Conservation (phyloP, 1,284 basidiomycete species). For the Ganoderma multipileum region DNA sequence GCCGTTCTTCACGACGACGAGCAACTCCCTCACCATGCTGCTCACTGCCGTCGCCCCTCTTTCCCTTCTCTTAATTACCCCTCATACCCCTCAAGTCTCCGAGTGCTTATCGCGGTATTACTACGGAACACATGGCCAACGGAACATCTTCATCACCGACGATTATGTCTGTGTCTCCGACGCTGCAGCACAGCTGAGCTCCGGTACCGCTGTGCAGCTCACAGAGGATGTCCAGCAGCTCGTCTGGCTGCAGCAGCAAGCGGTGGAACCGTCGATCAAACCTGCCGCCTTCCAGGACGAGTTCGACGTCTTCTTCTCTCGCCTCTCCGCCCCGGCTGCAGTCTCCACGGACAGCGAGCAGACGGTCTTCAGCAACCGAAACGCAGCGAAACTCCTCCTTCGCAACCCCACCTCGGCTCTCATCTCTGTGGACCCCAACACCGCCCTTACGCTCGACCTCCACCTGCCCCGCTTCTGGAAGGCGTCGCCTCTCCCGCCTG, state of each 20-base stretch:
- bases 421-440: conserved; percentile 48
- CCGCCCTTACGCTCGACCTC: conserved; percentile 51
- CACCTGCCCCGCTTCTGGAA: conserved; percentile 70
- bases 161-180: conserved; percentile 39
- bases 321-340: conserved; percentile 30
- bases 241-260: conserved; percentile 66
- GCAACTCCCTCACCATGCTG: conserved; percentile 18
- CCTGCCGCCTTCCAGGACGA: conserved; percentile 30
- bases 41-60: conserved; percentile 30
- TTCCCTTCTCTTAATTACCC: conserved; percentile 35
- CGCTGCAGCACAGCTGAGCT: conserved; percentile 19
- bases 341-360: conserved; percentile 28
- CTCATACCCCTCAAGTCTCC: conserved; percentile 33
- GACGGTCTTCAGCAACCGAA: conserved; percentile 39
- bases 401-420: conserved; percentile 50
- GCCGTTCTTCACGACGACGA: conserved; percentile 14
- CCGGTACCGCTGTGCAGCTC: conserved; percentile 24
- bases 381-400: conserved; percentile 46
- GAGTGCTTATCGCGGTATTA: conserved; percentile 54
- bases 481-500: conserved; percentile 55
- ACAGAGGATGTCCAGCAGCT: conserved; percentile 45
- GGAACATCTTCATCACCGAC: conserved; percentile 54
- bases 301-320: conserved; percentile 43
- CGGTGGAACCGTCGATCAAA: conserved; percentile 48
- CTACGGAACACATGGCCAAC: conserved; percentile 57